Percentiles rank a stretch among this genome's conserved stretches.
phyloP scores from a whole-genome alignment of 345 rosid genomes.

The Rhodomyrtus tomentosa region DNA sequence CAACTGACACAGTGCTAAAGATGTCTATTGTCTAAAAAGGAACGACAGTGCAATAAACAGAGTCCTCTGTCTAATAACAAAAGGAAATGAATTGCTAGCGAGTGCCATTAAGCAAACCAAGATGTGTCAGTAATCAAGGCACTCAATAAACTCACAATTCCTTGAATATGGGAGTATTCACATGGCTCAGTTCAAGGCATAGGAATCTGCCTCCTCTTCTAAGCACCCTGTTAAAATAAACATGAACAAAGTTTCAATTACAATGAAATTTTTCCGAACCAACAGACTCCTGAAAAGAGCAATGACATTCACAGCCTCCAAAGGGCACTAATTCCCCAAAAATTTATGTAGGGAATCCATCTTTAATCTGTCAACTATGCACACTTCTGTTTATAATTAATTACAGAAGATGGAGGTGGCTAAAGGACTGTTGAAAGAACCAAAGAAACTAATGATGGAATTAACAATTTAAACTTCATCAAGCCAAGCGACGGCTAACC shows the following conservation, averaged over 20 bases:
- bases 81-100: background rate
- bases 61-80: background rate
- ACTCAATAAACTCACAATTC: constrained; percentile 30
- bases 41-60: background rate
- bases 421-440: background rate
- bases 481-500: background rate
- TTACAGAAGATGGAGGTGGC: background rate
- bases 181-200: constrained; percentile 94
- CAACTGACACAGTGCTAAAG: background rate
- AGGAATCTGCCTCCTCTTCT: constrained; percentile 91
- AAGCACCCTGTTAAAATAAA: constrained; percentile 36
- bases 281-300: background rate
- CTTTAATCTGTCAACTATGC: background rate
- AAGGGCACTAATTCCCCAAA: background rate
- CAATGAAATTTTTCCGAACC: background rate
- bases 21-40: background rate
- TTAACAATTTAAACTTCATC: background rate
- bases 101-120: background rate
- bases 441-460: background rate
- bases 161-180: constrained; percentile 73
- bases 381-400: background rate
- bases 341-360: background rate
- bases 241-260: background rate
- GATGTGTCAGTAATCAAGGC: background rate
- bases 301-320: background rate